Base-by-base conservation (phyloP, 352 stramenopile species). In the Globisporangium radiosum region DNA sequence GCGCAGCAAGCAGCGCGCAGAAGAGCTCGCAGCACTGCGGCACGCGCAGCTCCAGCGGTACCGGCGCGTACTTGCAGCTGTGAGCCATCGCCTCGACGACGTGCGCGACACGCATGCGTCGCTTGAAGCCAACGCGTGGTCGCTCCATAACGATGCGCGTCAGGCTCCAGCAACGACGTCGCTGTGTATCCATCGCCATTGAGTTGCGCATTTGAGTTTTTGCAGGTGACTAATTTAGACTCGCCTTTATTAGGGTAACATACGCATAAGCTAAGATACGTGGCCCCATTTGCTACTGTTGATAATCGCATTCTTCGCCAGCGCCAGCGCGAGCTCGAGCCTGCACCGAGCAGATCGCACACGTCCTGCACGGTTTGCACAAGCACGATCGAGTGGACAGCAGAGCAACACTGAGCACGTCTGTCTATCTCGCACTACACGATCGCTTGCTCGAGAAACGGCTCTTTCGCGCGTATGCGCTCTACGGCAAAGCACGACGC, bases 371-470 rank as follows among this genome's bases (percentile, higher is more conserved):
- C 19, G 19, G 19, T 25, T 25, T 25, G 19, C 25, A 33, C 25
- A 33, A 33, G 25, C 25, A 3, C 25, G 25, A 33, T 33, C 25
- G 25, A 33, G 25, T 33, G 73, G 64, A 10, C 33, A 53, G 37
- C 7, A n/a, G 47, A 14, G 25, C 14, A 13, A 47, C 45, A 50
- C 8, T 7, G 13, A 48, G 37, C 14, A 57, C 56, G 48, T 13
- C 25, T 9, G 7, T 13, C 11, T 47, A 40, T 15, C 15, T 33
- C 25, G 3, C 25, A 57, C 64, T 87, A 92, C 49, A 92, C 83
- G 45, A 92, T 90, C 52, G 73, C 75, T 50, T 83, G 76, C 62
- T 92, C 83, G 33, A 90, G 56, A 59, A 90, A 92, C 17, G 76
- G 81, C 60, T 81, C 65, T 59, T 91, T 85, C 43, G 73, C 67